Conservation (phyloP, 2,329 filamentous ascomycete genomes). For the Penicillium sp. region DNA sequence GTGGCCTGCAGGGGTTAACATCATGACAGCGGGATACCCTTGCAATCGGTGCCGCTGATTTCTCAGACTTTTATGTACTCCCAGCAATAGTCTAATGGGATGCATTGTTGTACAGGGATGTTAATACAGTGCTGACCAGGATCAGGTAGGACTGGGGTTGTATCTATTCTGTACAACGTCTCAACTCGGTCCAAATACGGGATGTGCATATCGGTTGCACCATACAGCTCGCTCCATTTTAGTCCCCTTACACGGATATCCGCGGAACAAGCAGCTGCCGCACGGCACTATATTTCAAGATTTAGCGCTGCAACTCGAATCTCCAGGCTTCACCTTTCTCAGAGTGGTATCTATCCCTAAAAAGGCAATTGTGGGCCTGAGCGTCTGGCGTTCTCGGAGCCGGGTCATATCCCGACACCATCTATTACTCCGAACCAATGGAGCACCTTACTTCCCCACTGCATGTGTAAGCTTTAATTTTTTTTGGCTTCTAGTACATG, state of each 20-base stretch:
- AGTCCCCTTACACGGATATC: neutral
- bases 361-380: neutral
- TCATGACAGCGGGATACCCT: conserved; percentile 1
- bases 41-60: neutral
- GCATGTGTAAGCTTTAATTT: neutral
- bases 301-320: neutral
- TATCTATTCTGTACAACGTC: neutral
- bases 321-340: neutral
- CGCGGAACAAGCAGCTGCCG: neutral
- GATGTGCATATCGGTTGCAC: neutral
- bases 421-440: neutral
- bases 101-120: neutral
- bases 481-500: too few species aligned
- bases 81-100: neutral
- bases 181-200: neutral
- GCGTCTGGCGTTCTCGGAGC: neutral
- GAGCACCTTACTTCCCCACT: neutral
- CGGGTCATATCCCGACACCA: neutral
- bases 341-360: neutral
- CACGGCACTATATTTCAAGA: neutral
- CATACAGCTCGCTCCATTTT: neutral
- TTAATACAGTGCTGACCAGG: neutral
- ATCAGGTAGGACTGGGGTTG: neutral
- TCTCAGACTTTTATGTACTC: neutral
- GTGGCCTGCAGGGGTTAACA: neutral